Conservation (phyloP, 192 early-diverging fungal species). For the Backusella liffmaniae region DNA sequence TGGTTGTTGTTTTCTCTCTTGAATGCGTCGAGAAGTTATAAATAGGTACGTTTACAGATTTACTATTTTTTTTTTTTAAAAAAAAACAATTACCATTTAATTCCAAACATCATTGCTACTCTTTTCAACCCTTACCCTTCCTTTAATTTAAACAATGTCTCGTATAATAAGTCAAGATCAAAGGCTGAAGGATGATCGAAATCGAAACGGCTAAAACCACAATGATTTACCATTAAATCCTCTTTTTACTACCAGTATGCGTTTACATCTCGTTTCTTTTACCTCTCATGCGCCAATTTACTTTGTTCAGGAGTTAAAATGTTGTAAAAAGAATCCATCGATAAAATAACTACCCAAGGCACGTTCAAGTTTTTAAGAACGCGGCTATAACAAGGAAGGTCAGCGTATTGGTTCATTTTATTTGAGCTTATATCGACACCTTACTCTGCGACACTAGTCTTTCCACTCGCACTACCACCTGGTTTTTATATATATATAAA, state of each 20-base stretch:
- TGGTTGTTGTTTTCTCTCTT: slow-evolving; percentile 65
- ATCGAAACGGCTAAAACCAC: slow-evolving; percentile 68
- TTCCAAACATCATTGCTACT: background rate
- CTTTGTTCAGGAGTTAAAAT: slow-evolving; percentile 74
- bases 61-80: slow-evolving; percentile 23
- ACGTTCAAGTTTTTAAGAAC: slow-evolving; percentile 75
- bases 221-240: background rate
- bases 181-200: slow-evolving; percentile 94
- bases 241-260: background rate
- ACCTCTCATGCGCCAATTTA: slow-evolving; percentile 48
- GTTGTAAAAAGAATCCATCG: slow-evolving; percentile 98
- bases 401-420: background rate
- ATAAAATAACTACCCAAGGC: slow-evolving; percentile 87
- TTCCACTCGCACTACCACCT: slow-evolving; percentile 81
- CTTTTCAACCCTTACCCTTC: slow-evolving; percentile 49
- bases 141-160: slow-evolving; percentile 75
- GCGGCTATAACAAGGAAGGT: slow-evolving; percentile 32
- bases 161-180: slow-evolving; percentile 78
- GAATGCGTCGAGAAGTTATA: slow-evolving; percentile 92
- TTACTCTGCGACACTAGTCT: slow-evolving; percentile 75
- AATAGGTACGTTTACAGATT: slow-evolving; percentile 78
- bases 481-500: background rate
- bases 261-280: slow-evolving; percentile 1
- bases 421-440: background rate
- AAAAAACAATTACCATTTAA: background rate